Percentiles rank a stretch among this genome's conserved stretches.
Evolutionary conservation across 352 stramenopile genomes (phyloP).

Genomic region (Hyaloperonospora brassicae): DNA sequence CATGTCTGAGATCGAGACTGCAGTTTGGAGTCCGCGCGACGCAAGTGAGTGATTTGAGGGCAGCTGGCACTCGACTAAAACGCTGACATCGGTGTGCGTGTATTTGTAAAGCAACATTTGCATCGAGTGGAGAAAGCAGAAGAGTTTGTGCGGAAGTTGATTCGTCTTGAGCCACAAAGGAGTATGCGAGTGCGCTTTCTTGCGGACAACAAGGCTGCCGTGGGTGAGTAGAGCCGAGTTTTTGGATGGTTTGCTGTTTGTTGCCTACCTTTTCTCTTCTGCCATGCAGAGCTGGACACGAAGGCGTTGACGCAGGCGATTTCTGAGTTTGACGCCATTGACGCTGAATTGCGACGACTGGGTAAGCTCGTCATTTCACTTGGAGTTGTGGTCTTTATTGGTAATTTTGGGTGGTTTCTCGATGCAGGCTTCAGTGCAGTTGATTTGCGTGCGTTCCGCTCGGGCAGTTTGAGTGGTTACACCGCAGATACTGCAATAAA

Average conservation of each 20-base stretch:
- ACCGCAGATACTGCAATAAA: slow-evolving; percentile 19
- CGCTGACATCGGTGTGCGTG: neutral
- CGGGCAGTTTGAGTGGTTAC: slow-evolving; percentile 64
- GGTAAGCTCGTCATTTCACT: slow-evolving; percentile 18
- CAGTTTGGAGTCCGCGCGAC: slow-evolving; percentile 91
- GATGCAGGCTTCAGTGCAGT: slow-evolving; percentile 45
- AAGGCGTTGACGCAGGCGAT: slow-evolving; percentile 24
- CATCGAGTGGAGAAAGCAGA: slow-evolving; percentile 62
- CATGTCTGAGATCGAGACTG: slow-evolving; percentile 92
- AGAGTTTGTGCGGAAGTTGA: slow-evolving; percentile 42
- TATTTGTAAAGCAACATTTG: slow-evolving; percentile 44
- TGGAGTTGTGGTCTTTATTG: neutral
- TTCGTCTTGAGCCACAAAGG: slow-evolving; percentile 35
- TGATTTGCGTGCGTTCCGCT: slow-evolving; percentile 43
- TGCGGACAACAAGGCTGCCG: slow-evolving; percentile 52
- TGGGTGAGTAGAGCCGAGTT: slow-evolving; percentile 28
- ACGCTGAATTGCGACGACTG: slow-evolving; percentile 30
- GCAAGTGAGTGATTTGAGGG: slow-evolving; percentile 36
- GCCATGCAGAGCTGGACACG: slow-evolving; percentile 37
- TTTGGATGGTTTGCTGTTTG: neutral
- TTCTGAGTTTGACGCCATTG: slow-evolving; percentile 25
- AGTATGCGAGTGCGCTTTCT: slow-evolving; percentile 78
- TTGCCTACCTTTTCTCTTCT: slow-evolving; percentile 1
- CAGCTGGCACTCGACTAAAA: no score
- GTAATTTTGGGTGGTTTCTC: neutral